Conservation (phyloP, 1,284 basidiomycete genomes). For the Ganoderma meredithae region DNA sequence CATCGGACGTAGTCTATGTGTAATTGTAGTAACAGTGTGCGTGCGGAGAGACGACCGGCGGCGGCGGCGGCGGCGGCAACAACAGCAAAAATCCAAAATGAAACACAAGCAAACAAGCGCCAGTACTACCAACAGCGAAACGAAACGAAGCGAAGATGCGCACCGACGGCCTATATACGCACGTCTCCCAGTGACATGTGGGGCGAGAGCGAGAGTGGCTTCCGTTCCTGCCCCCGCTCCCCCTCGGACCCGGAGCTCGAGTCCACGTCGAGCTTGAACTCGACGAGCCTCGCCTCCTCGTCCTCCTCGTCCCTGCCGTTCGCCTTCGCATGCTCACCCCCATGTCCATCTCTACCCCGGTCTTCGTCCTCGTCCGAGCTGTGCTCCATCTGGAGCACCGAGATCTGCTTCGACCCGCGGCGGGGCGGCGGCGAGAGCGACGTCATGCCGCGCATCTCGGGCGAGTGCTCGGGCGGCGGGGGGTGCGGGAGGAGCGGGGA, state of each 20-base stretch:
- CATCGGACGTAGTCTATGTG: background rate
- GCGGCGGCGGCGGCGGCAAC: background rate
- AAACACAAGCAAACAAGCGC: background rate
- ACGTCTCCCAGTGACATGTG: constrained; percentile 32
- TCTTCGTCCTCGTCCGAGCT: constrained; percentile 32
- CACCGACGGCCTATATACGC: constrained; percentile 23
- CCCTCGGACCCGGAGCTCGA: background rate
- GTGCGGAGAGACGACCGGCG: background rate
- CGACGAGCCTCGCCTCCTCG: background rate
- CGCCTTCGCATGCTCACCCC: background rate
- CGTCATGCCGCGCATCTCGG: constrained; percentile 51
- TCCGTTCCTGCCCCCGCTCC: constrained; percentile 19
- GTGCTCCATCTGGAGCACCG: constrained; percentile 38
- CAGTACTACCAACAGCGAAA: background rate
- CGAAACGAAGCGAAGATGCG: background rate
- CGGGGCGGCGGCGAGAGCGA: constrained; percentile 68
- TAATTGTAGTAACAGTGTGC: background rate
- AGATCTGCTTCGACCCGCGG: constrained; percentile 53
- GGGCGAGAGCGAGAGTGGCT: constrained; percentile 31
- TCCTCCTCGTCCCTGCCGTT: background rate
- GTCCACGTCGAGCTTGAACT: constrained; percentile 11
- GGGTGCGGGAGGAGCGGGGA: constrained; percentile 26
- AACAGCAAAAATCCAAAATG: background rate
- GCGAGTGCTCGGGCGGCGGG: constrained; percentile 43
- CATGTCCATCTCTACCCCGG: constrained; percentile 3